Conservation (phyloP, 805 yeast species). For the Candida mattraensis region DNA sequence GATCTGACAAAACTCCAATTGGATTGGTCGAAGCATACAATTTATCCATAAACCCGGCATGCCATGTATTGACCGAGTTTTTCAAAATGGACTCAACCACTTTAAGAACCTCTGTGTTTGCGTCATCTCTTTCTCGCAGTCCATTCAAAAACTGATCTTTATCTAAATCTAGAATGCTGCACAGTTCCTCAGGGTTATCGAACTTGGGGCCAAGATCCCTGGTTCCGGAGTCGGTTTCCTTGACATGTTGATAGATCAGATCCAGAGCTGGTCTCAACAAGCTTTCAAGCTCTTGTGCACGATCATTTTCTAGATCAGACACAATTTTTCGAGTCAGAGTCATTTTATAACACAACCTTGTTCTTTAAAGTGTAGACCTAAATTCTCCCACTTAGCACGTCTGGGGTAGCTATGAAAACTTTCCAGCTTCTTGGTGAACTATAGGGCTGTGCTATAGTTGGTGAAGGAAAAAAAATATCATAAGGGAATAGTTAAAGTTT, state of each 20-base stretch:
- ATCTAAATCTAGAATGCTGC: constrained; percentile 35
- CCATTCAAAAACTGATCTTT: constrained; percentile 31
- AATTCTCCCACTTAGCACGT: no score
- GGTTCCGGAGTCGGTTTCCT: constrained; percentile 43
- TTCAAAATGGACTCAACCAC: constrained; percentile 57
- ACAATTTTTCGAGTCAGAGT: no score
- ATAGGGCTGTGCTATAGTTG: no score
- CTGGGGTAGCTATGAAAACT: no score
- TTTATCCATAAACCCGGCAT: constrained; percentile 81
- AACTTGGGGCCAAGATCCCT: constrained; percentile 50
- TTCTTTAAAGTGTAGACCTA: no score
- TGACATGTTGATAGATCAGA: constrained; percentile 52
- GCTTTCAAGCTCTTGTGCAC: constrained; percentile 57
- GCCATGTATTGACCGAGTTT: constrained; percentile 82
- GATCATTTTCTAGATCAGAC: constrained; percentile 44
- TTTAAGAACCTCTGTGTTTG: constrained; percentile 42
- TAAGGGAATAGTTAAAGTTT: no score
- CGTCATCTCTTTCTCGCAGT: constrained; percentile 13
- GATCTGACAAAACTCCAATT: constrained; percentile 73
- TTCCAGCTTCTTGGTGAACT: no score
- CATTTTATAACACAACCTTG: no score
- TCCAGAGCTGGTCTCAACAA: constrained; percentile 53
- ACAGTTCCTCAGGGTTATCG: constrained; percentile 48
- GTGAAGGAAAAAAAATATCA: no score
- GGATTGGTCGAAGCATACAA: constrained; percentile 85